A percentile compares a stretch with the other conserved stretches of the same genome.
Evolutionary conservation across 305 asterid species (phyloP).

Genomic region (Coffea humblotiana): DNA sequence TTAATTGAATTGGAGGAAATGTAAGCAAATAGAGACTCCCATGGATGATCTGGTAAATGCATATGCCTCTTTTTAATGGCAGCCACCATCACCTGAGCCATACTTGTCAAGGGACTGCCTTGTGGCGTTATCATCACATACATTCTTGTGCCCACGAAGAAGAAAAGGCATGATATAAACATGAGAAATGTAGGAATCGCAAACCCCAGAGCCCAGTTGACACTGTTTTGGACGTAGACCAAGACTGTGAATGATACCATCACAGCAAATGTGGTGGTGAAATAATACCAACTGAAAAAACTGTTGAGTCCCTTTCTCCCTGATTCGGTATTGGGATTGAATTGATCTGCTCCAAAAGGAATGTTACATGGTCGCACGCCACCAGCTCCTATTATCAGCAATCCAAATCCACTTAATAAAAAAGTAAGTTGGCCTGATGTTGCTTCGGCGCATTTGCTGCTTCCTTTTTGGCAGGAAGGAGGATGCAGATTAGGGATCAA

Average conservation of each 20-base stretch:
- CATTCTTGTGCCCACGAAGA: constrained; percentile 26
- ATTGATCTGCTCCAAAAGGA: too few species aligned
- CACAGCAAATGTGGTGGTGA: constrained; percentile 29
- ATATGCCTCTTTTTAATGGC: constrained; percentile 2
- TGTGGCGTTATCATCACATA: constrained; percentile 19
- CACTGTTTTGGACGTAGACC: constrained; percentile 27
- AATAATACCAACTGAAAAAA: constrained; percentile 42
- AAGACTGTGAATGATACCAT: constrained; percentile 27
- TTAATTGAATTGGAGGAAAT: background rate
- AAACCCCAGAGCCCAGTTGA: constrained; percentile 35
- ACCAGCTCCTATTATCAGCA: background rate
- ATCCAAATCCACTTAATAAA: background rate
- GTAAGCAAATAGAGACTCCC: background rate
- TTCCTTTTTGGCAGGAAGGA: background rate
- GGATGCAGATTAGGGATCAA: constrained; percentile 14
- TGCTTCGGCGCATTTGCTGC: background rate
- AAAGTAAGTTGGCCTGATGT: background rate
- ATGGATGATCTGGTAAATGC: constrained; percentile 6
- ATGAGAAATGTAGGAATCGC: constrained; percentile 31
- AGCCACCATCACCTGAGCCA: constrained; percentile 8
- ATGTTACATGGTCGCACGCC: background rate
- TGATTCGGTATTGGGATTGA: too few species aligned
- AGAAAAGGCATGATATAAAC: constrained; percentile 28
- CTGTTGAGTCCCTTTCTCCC: background rate
- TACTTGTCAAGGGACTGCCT: constrained; percentile 13